Conservation (phyloP, 2,329 filamentous ascomycete species). For the Scolecobasidium constrictum region DNA sequence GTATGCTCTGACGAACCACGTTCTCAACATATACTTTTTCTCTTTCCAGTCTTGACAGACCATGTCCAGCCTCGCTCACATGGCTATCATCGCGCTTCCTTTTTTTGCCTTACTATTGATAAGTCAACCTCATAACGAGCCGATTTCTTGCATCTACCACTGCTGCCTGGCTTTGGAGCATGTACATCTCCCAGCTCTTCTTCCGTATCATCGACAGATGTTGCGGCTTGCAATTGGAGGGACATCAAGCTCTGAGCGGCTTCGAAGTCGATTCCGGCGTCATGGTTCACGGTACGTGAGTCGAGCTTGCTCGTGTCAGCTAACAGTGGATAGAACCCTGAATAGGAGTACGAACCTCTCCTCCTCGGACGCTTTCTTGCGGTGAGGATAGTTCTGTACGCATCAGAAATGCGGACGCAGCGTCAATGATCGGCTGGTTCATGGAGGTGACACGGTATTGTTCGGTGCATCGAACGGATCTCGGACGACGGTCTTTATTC, state of each 20-base stretch:
- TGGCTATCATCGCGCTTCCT: slow-evolving; percentile 2
- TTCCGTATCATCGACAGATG: slow-evolving; percentile 13
- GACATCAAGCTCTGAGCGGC: slow-evolving; percentile 13
- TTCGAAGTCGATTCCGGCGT: slow-evolving; percentile 13
- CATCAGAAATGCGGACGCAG: slow-evolving; percentile 13
- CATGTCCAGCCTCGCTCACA: not conserved
- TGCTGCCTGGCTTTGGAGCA: slow-evolving; percentile 9
- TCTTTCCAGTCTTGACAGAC: slow-evolving; percentile 10
- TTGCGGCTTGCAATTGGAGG: slow-evolving; percentile 12
- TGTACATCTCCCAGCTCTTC: slow-evolving; percentile 13
- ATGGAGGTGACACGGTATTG: slow-evolving; percentile 12
- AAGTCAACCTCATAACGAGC: slow-evolving; percentile 11
- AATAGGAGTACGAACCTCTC: slow-evolving; percentile 13
- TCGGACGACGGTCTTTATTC: slow-evolving; percentile 12
- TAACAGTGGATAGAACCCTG: slow-evolving; percentile 11
- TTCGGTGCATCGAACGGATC: slow-evolving; percentile 11
- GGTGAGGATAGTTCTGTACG: slow-evolving; percentile 12
- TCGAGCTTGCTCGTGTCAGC: slow-evolving; percentile 12
- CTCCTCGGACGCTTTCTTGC: slow-evolving; percentile 11
- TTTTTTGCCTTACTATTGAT: slow-evolving; percentile 11
- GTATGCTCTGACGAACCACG: slow-evolving; percentile 8
- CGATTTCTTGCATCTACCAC: slow-evolving; percentile 11
- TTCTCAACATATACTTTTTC: slow-evolving; percentile 11
- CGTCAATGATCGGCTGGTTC: slow-evolving; percentile 12
- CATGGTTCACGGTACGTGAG: slow-evolving; percentile 11